Evolutionary conservation across 257 asterid species (phyloP).

Genomic region (Ehretia macrophylla): DNA sequence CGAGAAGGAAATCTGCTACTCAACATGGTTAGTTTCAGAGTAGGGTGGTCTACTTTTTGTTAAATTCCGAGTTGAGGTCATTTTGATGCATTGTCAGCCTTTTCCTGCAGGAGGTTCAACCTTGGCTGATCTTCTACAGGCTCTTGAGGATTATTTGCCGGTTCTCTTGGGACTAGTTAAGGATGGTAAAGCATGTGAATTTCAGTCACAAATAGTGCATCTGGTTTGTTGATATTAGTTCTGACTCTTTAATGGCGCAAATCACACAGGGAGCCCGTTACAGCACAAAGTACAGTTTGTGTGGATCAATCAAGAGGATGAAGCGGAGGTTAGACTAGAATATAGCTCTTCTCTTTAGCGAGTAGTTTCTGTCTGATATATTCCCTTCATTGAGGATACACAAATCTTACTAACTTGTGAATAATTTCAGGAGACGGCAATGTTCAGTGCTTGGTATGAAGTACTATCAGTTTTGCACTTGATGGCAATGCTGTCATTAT

Average conservation of each 20-base stretch:
- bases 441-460: constrained; percentile 91
- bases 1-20: constrained; percentile 75
- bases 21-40: constrained; percentile 71
- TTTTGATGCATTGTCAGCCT: constrained; percentile 34
- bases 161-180: constrained; percentile 89
- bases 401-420: constrained; percentile 13
- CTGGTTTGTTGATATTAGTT: constrained; percentile 14
- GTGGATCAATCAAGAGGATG: constrained; percentile 99
- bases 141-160: constrained; percentile 90
- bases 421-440: constrained; percentile 73
- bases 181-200: constrained; percentile 56
- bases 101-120: constrained; percentile 84
- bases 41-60: not conserved
- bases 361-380: constrained; percentile 12
- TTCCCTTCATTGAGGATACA: constrained; percentile 12
- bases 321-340: constrained; percentile 65
- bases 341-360: not conserved
- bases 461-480: constrained; percentile 90
- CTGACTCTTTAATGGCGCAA: constrained; percentile 18
- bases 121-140: constrained; percentile 87
- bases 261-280: constrained; percentile 68
- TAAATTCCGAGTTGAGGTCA: constrained; percentile 1
- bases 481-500: constrained; percentile 82
- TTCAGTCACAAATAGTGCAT: constrained; percentile 1
- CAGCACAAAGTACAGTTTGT: constrained; percentile 83